Evolutionary conservation across 805 yeast species (phyloP), one percentile per base, ranked within the genome.

Genomic region (Citeromyces nyonsensis): DNA sequence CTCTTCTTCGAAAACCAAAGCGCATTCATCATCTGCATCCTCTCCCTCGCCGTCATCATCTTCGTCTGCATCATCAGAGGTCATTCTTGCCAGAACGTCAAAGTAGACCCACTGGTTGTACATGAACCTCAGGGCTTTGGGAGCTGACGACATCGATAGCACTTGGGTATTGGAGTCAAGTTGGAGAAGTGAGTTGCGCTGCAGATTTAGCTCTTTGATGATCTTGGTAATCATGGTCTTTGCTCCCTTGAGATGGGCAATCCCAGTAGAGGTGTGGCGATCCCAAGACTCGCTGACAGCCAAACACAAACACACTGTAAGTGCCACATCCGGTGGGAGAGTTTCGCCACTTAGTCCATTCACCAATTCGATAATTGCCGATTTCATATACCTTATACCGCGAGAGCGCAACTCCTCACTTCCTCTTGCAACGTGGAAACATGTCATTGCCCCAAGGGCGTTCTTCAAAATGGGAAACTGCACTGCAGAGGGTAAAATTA

Each of bases 241-340:
- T 4, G 82, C 82, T 22, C 83, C 82, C 43, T 66, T 69, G 36
- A 75, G 55, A 50, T 75, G 84, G 2, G 78, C 74, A 34, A 75
- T 69, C 9, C 83, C 82, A 15, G 78, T 69, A 3, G 78, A 63
- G 4, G 68, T 73, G 36, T 69, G 76, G 9, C 73, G 64, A 44
- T 73, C 76, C 83, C 83, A 75, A 0, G 76, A 62, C 45, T 76
- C 83, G 26, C 78, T 66, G 36, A 71, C 65, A 0, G 82, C 77
- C 34, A 76, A 52, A 13, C 71, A 67, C 35, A 76, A 46, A 37
- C 82, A 74, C 0, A 81, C 69, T 0, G 78, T 72, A 13, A 76
- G 52, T 1, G 82, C 82, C 9, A 75, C 72, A 38, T 73, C 81
- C 8, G 73, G 72, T 3, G 77, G 75, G 20, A 69, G 54, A 2